Base-by-base conservation (phyloP, 192 early-diverging fungal genomes). In the Rhizophagus clarus region DNA sequence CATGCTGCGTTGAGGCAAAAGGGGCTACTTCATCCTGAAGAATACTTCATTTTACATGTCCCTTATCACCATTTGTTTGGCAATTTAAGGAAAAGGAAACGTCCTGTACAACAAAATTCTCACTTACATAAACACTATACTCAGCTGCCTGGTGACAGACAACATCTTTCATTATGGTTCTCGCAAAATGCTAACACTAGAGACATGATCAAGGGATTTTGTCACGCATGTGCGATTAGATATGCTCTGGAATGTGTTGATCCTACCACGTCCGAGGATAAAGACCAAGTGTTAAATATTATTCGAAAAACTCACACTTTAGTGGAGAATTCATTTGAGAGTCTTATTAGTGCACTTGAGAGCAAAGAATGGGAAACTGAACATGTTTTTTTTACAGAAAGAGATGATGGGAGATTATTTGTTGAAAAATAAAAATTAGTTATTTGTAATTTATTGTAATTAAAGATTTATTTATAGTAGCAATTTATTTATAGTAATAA, bases 151-250 rank as follows among this genome's bases (percentile, higher is more conserved):
- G 69, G 22, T 14, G 71, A 71, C n/a, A 73, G 70, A 45, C 70
- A 61, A 37, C 77, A 80, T 60, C 85, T 93, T 22, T 84, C 83
- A 42, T 78, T 92, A 11, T 93, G 89, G 90, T 93, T 90, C 72
- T 77, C 86, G 34, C 81, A 87, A 73, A 80, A 83, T 17, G 88
- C 90, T 11, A 82, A 70, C 20, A 47, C 87, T 2, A 72, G 37
- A 24, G 91, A 92, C 74, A 47, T 88, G n/a, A 81, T 92, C 34
- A 87, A 88, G 42, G 92, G 90, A 7, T 91, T 92, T 74, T 92
- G 87, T 70, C 91, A 92, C 80, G 87, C 92, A 15, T 91, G 89
- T 79, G 77, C 85, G 29, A 42, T 88, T 28, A 82, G 90, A 37
- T 32, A 47, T 29, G 26, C 84, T 47, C 71, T 89, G 68, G 82